Conservation (phyloP, 768 basidiomycete genomes). For the Boletus tylopilopsis region DNA sequence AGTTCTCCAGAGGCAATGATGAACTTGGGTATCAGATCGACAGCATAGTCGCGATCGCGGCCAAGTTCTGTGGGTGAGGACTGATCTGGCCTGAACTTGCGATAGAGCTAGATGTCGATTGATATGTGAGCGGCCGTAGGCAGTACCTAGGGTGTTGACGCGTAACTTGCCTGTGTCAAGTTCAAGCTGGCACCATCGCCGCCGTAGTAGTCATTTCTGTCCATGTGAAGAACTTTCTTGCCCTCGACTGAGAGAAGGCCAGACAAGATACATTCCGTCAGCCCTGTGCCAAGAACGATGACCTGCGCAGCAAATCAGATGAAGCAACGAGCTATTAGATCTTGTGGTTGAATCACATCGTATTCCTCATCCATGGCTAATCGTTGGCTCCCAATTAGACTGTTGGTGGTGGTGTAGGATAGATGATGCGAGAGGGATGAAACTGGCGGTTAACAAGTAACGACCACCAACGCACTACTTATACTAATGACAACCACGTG, state of each 20-base stretch:
- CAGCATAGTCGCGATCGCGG: slow-evolving; percentile 95
- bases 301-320: slow-evolving; percentile 46
- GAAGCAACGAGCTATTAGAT: slow-evolving; percentile 11
- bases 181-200: slow-evolving; percentile 97
- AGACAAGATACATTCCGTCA: slow-evolving; percentile 98
- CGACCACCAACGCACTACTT: slow-evolving; percentile 21
- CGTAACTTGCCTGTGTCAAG: slow-evolving; percentile 78
- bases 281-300: slow-evolving; percentile 91
- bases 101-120: slow-evolving; percentile 70
- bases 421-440: slow-evolving; percentile 2
- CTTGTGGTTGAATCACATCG: slow-evolving; percentile 55
- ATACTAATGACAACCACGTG: slow-evolving; percentile 27
- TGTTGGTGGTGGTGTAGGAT: slow-evolving; percentile 8
- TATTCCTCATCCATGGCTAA: slow-evolving; percentile 96
- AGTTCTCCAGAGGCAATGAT: slow-evolving; percentile 98
- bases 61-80: slow-evolving; percentile 80
- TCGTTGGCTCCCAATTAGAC: slow-evolving; percentile 12
- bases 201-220: slow-evolving; percentile 98
- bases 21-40: slow-evolving; percentile 98
- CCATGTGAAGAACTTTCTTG: slow-evolving; percentile 99
- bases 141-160: slow-evolving; percentile 4
- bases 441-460: slow-evolving; percentile 15
- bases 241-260: slow-evolving; percentile 98
- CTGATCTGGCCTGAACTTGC: slow-evolving; percentile 85
- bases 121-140: slow-evolving; percentile 14